These are phyloP conservation scores for Fusarium sp. DNA, from an alignment of 2,329 filamentous ascomycete species.

Conservation along the genomic window DNA sequence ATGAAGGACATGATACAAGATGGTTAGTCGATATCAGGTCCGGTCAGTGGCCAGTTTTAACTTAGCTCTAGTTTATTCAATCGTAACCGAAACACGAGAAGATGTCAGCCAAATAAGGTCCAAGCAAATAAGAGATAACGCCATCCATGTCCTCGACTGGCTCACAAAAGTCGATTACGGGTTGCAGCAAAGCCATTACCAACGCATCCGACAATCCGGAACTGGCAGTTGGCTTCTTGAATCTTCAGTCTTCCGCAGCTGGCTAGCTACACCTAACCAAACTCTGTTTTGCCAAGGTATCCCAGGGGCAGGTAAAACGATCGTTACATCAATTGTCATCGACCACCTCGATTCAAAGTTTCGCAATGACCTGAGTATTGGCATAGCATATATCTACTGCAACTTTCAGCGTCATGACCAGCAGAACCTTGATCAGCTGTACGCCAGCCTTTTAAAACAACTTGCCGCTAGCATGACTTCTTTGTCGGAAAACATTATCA, in stretches of 20 bases:
- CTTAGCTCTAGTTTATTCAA: too few species aligned
- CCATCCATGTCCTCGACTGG: not conserved
- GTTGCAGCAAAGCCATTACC: not conserved
- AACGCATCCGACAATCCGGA: not conserved
- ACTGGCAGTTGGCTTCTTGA: not conserved
- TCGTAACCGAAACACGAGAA: too few species aligned
- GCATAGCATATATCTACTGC: not conserved
- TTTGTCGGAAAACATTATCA: not conserved
- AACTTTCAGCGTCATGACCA: not conserved
- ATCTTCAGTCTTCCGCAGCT: not conserved
- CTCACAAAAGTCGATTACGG: not conserved
- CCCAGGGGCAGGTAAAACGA: not conserved
- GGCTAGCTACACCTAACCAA: not conserved
- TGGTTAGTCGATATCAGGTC: too few species aligned
- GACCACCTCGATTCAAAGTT: not conserved
- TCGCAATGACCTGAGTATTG: not conserved
- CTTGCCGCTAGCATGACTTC: not conserved
- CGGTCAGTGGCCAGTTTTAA: too few species aligned
- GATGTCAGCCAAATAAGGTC: not conserved
- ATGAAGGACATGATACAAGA: too few species aligned
- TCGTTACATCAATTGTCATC: not conserved
- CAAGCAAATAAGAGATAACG: not conserved
- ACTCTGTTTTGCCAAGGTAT: not conserved
- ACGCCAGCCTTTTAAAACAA: constrained; percentile 1
- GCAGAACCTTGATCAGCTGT: not conserved